Evolutionary conservation across 129 eudicot genomes (phyloP).

Genomic region (Oenanthe sinensis): DNA sequence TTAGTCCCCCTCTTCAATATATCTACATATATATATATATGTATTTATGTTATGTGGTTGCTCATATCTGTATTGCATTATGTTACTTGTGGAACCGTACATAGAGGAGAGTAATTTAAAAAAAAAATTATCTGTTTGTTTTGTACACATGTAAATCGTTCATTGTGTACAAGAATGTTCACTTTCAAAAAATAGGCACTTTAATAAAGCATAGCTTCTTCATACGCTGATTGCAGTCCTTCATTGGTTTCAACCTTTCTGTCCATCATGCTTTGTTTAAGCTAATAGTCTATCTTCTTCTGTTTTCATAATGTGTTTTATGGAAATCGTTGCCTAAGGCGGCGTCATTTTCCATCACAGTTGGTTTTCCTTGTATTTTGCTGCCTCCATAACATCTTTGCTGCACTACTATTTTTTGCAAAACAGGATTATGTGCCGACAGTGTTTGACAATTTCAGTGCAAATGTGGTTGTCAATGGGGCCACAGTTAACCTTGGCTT

Average conservation of each 20-base stretch:
- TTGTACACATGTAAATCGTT: no score
- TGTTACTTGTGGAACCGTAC: no score
- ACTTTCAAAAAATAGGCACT: background rate
- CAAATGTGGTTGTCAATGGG: constrained; percentile 95
- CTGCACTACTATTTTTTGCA: background rate
- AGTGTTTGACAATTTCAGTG: constrained; percentile 98
- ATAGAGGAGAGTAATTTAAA: no score
- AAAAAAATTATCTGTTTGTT: background rate
- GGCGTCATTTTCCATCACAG: background rate
- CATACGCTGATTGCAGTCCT: background rate
- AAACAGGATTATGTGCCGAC: constrained; percentile 97
- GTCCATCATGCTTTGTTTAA: background rate
- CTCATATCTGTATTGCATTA: background rate
- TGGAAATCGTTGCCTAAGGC: background rate
- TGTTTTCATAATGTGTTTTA: background rate
- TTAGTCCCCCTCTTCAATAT: constrained; percentile 21
- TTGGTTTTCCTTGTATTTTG: background rate
- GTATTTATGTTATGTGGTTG: background rate
- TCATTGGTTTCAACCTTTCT: background rate
- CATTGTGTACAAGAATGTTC: background rate
- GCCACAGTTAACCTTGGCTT: constrained; percentile 85
- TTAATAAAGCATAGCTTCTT: no score
- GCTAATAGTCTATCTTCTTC: background rate
- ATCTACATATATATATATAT: no score
- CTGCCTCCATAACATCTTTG: background rate